Percentiles rank a stretch among this genome's conserved stretches.
Evolutionary conservation across 2,329 filamentous ascomycete genomes (phyloP).

Genomic region (Clarireedia monteithiana): DNA sequence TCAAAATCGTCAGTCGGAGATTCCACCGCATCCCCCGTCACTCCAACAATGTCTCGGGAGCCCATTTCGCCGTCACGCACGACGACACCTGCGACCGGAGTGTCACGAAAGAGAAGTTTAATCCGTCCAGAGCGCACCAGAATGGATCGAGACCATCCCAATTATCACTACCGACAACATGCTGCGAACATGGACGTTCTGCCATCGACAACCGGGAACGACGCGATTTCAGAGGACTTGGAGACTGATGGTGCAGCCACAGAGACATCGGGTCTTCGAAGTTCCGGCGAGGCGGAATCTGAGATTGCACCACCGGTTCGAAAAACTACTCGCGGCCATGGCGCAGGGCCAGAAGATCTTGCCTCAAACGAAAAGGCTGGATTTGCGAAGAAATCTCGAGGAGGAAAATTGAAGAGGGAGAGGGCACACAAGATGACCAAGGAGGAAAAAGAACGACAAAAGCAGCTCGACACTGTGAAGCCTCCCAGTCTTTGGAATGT

Average conservation of each 20-base stretch:
- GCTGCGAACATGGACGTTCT: conserved; percentile 85
- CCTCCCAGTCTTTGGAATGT: conserved; percentile 90
- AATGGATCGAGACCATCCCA: conserved; percentile 80
- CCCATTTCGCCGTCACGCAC: conserved; percentile 18
- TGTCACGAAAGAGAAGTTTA: conserved; percentile 73
- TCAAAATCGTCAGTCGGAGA: conserved; percentile 53
- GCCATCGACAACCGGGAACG: conserved; percentile 87
- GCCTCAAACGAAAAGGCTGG: conserved; percentile 19
- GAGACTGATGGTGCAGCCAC: conserved; percentile 40
- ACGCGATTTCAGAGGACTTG: conserved; percentile 74
- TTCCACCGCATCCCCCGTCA: conserved; percentile 42
- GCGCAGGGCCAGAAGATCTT: conserved; percentile 19
- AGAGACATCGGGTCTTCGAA: conserved; percentile 26
- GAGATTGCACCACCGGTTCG: conserved; percentile 22
- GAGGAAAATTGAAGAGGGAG: conserved; percentile 30
- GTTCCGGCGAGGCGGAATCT: conserved; percentile 25
- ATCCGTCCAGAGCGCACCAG: conserved; percentile 82
- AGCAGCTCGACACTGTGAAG: conserved; percentile 55
- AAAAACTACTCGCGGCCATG: conserved; percentile 16
- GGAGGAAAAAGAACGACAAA: conserved; percentile 47
- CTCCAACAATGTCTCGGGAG: conserved; percentile 45
- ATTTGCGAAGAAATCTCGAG: conserved; percentile 23
- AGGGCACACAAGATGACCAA: conserved; percentile 60
- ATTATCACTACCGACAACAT: conserved; percentile 94
- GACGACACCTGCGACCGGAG: conserved; percentile 29